These are phyloP conservation scores for Russula sp. DNA, from an alignment of 768 basidiomycete genomes.

Conservation along the genomic window DNA sequence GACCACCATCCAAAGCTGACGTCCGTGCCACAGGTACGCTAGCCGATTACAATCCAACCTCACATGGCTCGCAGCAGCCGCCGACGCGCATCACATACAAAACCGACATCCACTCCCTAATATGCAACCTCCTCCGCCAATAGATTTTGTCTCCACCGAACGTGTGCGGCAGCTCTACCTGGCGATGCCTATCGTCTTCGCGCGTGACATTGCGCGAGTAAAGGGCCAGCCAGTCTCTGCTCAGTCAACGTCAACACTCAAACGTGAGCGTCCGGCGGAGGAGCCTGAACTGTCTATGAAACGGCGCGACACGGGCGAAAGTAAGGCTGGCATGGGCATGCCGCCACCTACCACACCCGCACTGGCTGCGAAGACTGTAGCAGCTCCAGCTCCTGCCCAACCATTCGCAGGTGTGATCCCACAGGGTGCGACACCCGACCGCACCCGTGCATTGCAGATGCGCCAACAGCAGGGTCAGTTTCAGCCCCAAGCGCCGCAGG, in stretches of 20 bases:
- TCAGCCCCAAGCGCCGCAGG: constrained; percentile 8
- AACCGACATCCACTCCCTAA: constrained; percentile 42
- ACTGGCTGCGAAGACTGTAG: constrained; percentile 7
- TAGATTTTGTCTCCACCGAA: constrained; percentile 49
- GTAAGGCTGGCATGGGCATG: constrained; percentile 36
- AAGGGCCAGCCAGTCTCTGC: constrained; percentile 27
- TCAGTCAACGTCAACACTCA: constrained; percentile 36
- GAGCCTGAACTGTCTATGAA: constrained; percentile 51
- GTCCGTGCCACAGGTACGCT: constrained; percentile 43
- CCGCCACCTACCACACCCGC: constrained; percentile 24
- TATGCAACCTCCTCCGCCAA: constrained; percentile 47
- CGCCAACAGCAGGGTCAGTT: constrained; percentile 20
- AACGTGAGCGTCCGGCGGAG: constrained; percentile 53
- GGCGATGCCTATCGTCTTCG: constrained; percentile 54
- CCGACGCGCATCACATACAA: constrained; percentile 39
- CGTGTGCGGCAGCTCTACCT: constrained; percentile 61
- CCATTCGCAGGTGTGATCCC: neutral
- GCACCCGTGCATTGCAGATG: constrained; percentile 9
- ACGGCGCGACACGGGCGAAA: constrained; percentile 65
- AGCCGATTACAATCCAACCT: constrained; percentile 64
- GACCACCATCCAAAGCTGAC: constrained; percentile 22
- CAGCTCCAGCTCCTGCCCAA: constrained; percentile 1
- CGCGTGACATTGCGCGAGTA: constrained; percentile 37
- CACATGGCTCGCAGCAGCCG: constrained; percentile 62
- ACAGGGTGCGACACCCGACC: constrained; percentile 11